Base-by-base conservation (phyloP, 768 basidiomycete genomes). In the Rossbeevera mucosa region DNA sequence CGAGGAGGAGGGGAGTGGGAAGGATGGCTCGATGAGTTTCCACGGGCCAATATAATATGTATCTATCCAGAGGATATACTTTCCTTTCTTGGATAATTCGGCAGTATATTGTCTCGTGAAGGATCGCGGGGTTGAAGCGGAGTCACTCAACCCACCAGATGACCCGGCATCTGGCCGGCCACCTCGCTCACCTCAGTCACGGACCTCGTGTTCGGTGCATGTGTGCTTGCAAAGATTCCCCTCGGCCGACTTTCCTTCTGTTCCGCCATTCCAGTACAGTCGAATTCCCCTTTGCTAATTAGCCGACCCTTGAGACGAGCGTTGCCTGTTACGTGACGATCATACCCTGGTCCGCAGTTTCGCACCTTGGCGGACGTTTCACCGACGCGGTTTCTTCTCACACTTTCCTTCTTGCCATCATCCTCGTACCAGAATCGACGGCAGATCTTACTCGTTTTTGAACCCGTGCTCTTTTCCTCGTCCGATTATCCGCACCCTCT, bases 51-150 rank as follows among this genome's bases (percentile, higher is more conserved):
- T 38, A 43, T 33, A 52, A 44, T 44, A 44, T 44, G 43, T 46
- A 55, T 62, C 63, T 52, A 53, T 38, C 38, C 21, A 33, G 40
- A 20, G 16, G 40, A n/a, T 33, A 20, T 5, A 5, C 47, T 54
- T 51, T 61, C 62, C 61, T 61, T 63, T 69, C 51, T 58, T 18
- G 54, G 69, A 11, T 53, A 56, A 51, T 57, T 44, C 53, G 54
- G 57, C 28, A 45, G 43, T 59, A 53, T 43, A 49, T 53, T 59
- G 43, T 24, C 51, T 33, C n/a, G 16, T n/a, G 24, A 57, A 55
- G 31, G 2, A 26, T 65, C 65, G 65, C 65, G 59, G 65, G 30
- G 54, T 61, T 53, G 22, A 61, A 61, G 55, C 61, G 53, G 63
- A 55, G 53, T 50, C 0, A 0, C 21, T 1, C 24, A 9, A 45